These are phyloP conservation scores for Dendrocalamus latiflorus DNA, from an alignment of 202 grass and related monocot genomes.

Conservation along the genomic window DNA sequence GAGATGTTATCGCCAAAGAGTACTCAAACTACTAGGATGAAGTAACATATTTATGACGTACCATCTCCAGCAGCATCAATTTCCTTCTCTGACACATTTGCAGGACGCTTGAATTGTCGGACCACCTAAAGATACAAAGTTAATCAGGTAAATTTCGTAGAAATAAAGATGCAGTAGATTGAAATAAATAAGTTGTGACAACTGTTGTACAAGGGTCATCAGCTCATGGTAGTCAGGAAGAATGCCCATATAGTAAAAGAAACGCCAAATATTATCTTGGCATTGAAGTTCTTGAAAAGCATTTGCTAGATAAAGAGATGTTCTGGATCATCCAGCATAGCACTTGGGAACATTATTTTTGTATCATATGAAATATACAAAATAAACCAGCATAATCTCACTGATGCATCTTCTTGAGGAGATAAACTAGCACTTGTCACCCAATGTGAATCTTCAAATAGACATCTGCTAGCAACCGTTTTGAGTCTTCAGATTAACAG, in stretches of 20 bases:
- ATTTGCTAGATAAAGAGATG: conserved; percentile 14
- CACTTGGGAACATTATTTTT: not conserved
- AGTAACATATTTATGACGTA: conserved; percentile 37
- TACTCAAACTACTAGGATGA: conserved; percentile 11
- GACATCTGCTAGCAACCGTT: not conserved
- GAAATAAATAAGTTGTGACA: conserved; percentile 17
- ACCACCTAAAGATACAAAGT: conserved; percentile 55
- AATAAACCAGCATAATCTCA: conserved; percentile 14
- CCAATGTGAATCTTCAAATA: not conserved
- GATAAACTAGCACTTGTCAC: not conserved
- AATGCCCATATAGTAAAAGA: not conserved
- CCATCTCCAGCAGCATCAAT: conserved; percentile 98
- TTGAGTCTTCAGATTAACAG: conserved; percentile 2
- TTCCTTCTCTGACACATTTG: conserved; percentile 69
- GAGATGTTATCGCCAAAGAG: conserved; percentile 3
- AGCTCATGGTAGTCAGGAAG: not conserved
- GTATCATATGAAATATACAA: not conserved
- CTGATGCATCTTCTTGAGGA: not conserved
- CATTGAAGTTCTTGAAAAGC: conserved; percentile 2
- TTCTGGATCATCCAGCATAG: not conserved
- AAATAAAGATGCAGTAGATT: conserved; percentile 14
- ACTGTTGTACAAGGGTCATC: not conserved
- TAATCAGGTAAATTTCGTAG: conserved; percentile 22
- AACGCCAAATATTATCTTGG: not conserved
- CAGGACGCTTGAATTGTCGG: conserved; percentile 77